Base-by-base conservation (phyloP, 2,329 filamentous ascomycete species). In the Claviceps quebecensis region DNA sequence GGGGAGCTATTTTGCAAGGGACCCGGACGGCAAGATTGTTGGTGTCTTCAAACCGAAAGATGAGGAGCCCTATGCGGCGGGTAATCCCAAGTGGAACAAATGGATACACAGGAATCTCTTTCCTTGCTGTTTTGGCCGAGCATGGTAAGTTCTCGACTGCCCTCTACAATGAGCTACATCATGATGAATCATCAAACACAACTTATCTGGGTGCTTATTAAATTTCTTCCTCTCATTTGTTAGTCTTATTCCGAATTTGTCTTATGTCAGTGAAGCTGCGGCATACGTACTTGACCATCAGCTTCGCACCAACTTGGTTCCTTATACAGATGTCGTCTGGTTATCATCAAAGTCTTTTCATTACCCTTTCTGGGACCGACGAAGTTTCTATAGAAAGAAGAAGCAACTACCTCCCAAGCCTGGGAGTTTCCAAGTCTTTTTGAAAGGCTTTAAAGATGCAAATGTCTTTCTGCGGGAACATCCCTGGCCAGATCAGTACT, bases 1-100 rank as follows among this genome's bases (percentile, higher is more conserved):
- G 3, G 93, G 93, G 47, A 96, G 90, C 67, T 98, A 98, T 71
- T 98, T 98, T 75, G 93, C 93, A 26, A 79, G 90, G 53, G 95
- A 95, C 61, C 80, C 80, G 1, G 84, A 91, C 52, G 93, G 93
- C 49, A 96, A 95, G 71, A 87, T 96, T 16, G 88, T 98, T 4
- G 93, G 90, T 38, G 93, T 98, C 4, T 98, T 98, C 72, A 98
- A 98, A 67, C 93, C 93, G 43, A 98, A 98, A 69, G 93, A 98
- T 60, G 93, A 98, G 70, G 94, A 98, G 67, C 93, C 93, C 1
- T 98, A 96, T 64, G 93, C 93, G 1, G 93, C 87, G 36, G 86
- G 88, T 59, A 98, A 98, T 64, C 93, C 93, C 5, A 98, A 98
- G 67, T 97, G 91, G 91, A 97, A 94, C 60, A 98, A 98, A 69